Evolutionary conservation across 1,284 basidiomycete genomes (phyloP), one percentile per base, ranked within the genome.

Genomic region (Butyriboletus appendiculatus): DNA sequence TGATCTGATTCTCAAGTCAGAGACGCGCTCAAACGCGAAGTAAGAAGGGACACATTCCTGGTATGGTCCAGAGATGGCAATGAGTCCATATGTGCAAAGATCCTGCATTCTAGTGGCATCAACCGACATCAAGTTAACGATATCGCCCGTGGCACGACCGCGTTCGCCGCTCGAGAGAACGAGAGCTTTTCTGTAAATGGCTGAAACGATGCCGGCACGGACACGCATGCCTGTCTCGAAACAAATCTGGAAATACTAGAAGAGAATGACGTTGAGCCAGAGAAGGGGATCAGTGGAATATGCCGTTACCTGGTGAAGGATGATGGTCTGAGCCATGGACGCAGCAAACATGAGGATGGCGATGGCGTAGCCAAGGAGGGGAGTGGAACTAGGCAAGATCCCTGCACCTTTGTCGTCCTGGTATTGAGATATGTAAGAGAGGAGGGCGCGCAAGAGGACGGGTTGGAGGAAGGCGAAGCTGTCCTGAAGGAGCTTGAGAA

Each of bases 121-220:
- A 32, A 96, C 92, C 12, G 86, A 89, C 90, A 96, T 96, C 28
- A 97, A 73, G 68, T 98, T 98, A 61, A 97, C 93, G 47, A 97
- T 94, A 66, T 98, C 94, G 5, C 96, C 96, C 0, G 92, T 87
- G 0, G 90, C 82, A 35, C 90, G 84, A 11, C 70, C 80, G 5
- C 89, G 84, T 65, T 93, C 94, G 55, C 94, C 88, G 61, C 88
- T 94, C 9, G 91, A 92, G 20, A 98, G 80, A 1, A 91, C 80
- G 20, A 98, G 78, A 0, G 92, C 83, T 71, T 98, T 97, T 58
- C 87, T 79, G 75, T 96, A 98, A 51, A 96, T 92, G 1, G 83
- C 81, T 0, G 87, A 87, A 35, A 98, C 84, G 20, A 98, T 80
- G 1, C 95, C 94, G 0, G 92, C 89, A 40, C 94, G 86, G 42